These are phyloP conservation scores for Funneliformis geosporum DNA, from an alignment of 192 early-diverging fungal species.

Conservation along the genomic window DNA sequence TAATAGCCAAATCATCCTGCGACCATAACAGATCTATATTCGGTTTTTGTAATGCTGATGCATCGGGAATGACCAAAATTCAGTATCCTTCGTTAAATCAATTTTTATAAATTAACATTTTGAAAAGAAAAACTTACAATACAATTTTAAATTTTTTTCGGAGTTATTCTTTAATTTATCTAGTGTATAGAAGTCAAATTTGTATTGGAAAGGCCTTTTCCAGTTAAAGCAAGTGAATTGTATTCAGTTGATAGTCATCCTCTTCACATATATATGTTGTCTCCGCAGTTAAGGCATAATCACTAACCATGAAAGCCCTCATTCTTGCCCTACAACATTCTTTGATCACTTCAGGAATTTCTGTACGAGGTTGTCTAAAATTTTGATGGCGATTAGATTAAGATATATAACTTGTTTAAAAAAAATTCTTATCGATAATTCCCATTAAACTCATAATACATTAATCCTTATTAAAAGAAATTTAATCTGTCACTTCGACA, in stretches of 20 bases:
- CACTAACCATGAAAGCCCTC: conserved; percentile 85
- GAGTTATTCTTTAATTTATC: no score
- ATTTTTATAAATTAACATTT: conserved; percentile 81
- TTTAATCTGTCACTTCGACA: conserved; percentile 35
- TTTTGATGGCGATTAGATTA: not conserved
- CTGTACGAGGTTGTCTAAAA: conserved; percentile 77
- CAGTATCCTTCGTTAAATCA: conserved; percentile 91
- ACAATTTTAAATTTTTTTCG: conserved; percentile 68
- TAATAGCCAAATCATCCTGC: conserved; percentile 74
- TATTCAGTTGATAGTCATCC: conserved; percentile 9
- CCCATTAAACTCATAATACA: conserved; percentile 73
- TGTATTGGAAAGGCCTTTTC: not conserved
- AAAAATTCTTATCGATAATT: conserved; percentile 48
- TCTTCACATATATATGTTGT: no score
- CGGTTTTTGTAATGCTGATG: conserved; percentile 88
- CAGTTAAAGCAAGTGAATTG: not conserved
- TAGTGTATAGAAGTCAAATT: conserved; percentile 57
- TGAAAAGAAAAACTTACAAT: conserved; percentile 43
- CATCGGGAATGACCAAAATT: conserved; percentile 85
- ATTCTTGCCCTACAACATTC: conserved; percentile 64
- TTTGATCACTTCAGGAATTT: conserved; percentile 63
- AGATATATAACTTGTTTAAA: not conserved
- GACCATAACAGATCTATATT: conserved; percentile 89
- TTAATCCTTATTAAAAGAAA: conserved; percentile 44
- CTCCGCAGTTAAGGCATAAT: conserved; percentile 75